A percentile compares a stretch with the other conserved stretches of the same genome.
Evolutionary conservation across 2,329 filamentous ascomycete genomes (phyloP).

Genomic region (Chaetomium sp.): DNA sequence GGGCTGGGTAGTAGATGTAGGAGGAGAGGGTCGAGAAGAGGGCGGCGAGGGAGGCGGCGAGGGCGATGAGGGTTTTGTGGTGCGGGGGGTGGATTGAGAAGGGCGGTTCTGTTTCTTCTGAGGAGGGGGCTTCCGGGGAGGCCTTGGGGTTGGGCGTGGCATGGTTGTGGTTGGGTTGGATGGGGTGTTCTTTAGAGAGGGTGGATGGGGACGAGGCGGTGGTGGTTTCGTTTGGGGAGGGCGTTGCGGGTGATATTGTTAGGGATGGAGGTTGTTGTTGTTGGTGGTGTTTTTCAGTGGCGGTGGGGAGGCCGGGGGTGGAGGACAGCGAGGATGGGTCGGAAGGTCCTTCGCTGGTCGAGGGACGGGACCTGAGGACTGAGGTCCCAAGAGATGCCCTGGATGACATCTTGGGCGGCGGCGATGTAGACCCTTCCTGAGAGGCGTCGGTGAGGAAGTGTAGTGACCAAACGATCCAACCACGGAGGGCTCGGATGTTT

Average conservation of each 20-base stretch:
- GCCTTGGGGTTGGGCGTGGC: no score
- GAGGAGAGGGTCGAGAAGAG: conserved; percentile 29
- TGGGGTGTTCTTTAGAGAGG: background rate
- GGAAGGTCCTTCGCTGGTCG: background rate
- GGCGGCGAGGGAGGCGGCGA: conserved; percentile 27
- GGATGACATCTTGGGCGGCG: conserved; percentile 1
- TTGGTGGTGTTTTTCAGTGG: background rate
- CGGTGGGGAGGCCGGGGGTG: background rate
- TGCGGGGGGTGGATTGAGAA: conserved; percentile 19
- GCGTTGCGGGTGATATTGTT: conserved; percentile 6
- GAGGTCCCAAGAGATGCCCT: conserved; percentile 14
- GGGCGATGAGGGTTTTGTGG: conserved; percentile 22
- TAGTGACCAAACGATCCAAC: background rate
- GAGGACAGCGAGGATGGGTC: background rate
- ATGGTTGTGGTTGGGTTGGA: background rate
- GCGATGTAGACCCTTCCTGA: background rate
- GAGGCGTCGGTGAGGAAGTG: background rate
- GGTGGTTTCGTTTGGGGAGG: background rate
- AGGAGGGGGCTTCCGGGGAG: background rate
- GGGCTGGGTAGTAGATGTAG: conserved; percentile 45
- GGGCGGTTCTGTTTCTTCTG: background rate
- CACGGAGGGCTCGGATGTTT: background rate
- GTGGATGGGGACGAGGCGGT: background rate
- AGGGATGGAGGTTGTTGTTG: background rate
- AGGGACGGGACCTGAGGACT: conserved; percentile 8